These are phyloP conservation scores for Russula vinacea DNA, from an alignment of 768 basidiomycete species.

Conservation along the genomic window DNA sequence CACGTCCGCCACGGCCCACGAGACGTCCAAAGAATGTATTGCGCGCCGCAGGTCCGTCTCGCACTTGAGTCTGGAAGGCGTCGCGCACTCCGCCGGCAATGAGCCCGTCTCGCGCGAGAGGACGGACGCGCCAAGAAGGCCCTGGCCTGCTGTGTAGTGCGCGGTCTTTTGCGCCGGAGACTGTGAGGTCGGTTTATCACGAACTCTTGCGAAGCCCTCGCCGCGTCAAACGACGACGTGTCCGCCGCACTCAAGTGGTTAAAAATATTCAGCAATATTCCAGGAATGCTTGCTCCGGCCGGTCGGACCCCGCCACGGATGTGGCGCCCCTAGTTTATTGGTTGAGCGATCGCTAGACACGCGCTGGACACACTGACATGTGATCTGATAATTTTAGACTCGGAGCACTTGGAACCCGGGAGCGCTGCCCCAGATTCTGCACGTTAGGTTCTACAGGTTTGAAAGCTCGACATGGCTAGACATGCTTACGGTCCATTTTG, in stretches of 20 bases:
- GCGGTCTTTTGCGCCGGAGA: conserved; percentile 75
- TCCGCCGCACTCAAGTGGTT: conserved; percentile 77
- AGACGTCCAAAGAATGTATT: conserved; percentile 78
- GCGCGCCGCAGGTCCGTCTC: conserved; percentile 92
- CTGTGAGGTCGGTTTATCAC: conserved; percentile 69
- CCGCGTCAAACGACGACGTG: conserved; percentile 68
- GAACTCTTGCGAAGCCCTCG: conserved; percentile 86
- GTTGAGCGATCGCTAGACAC: too few species aligned
- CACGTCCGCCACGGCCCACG: conserved; percentile 71
- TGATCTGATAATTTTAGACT: too few species aligned
- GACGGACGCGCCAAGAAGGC: conserved; percentile 70
- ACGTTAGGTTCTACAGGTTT: too few species aligned
- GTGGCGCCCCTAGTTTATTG: too few species aligned
- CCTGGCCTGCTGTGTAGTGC: conserved; percentile 70
- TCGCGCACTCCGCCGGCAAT: conserved; percentile 55
- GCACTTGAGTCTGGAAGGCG: conserved; percentile 87
- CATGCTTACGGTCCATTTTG: too few species aligned
- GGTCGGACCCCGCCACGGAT: too few species aligned
- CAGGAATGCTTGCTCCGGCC: too few species aligned
- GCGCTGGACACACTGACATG: too few species aligned
- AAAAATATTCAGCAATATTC: too few species aligned
- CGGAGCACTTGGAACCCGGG: too few species aligned
- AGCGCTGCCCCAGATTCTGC: too few species aligned
- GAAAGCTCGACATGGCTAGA: too few species aligned
- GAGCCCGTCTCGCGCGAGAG: conserved; percentile 59